Conservation (phyloP, 495 filamentous ascomycete genomes). For the Tuber indicum region DNA sequence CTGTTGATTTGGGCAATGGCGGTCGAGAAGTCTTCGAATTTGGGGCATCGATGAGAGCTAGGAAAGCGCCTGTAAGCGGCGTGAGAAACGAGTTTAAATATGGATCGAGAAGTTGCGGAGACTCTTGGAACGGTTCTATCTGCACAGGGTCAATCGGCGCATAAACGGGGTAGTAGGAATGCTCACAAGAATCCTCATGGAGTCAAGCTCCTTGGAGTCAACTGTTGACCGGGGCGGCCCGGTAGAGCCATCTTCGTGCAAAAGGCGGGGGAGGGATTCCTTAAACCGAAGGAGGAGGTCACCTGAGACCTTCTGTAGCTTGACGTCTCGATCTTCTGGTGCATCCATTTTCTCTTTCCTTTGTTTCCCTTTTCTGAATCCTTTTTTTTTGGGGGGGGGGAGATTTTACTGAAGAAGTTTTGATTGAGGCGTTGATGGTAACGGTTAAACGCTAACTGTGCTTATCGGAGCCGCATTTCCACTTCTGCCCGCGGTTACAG, state of each 20-base stretch:
- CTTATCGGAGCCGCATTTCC: constrained; percentile 5
- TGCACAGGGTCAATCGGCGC: constrained; percentile 45
- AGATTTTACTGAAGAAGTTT: background rate
- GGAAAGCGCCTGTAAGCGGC: constrained; percentile 63
- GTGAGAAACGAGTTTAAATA: constrained; percentile 68
- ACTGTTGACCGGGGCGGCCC: constrained; percentile 4
- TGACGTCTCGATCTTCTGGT: constrained; percentile 59
- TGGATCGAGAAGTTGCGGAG: constrained; percentile 90
- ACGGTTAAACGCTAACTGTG: constrained; percentile 11
- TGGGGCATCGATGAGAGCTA: constrained; percentile 53
- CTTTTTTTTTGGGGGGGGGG: background rate
- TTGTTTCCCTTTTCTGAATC: background rate
- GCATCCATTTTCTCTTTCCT: constrained; percentile 21
- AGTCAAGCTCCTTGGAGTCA: constrained; percentile 14
- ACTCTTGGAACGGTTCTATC: constrained; percentile 91
- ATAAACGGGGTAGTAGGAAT: background rate
- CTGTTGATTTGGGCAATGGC: constrained; percentile 38
- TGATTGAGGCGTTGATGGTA: background rate
- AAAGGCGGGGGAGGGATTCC: constrained; percentile 46
- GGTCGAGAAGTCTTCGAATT: background rate
- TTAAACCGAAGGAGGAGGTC: constrained; percentile 62
- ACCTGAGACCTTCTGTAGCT: constrained; percentile 63
- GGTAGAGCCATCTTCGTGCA: constrained; percentile 13
- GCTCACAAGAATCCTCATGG: constrained; percentile 42
- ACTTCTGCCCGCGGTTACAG: background rate